Conservation (phyloP, 805 yeast species). For the Wickerhamomyces bovis region DNA sequence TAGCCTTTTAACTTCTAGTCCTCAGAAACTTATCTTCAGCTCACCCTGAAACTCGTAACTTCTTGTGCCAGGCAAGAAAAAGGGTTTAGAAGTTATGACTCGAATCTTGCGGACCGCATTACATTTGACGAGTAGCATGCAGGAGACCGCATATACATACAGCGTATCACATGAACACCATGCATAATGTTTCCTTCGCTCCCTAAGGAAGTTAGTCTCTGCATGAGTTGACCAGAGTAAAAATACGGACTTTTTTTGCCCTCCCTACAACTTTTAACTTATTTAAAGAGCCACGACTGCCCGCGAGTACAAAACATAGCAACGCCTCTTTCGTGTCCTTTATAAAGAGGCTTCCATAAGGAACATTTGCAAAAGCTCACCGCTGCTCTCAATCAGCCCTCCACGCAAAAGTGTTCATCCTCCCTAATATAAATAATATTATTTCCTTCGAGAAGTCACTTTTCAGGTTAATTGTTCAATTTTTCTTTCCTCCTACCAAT, state of each 20-base stretch:
- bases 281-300: not conserved
- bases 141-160: not conserved
- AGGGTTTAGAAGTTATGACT: not conserved
- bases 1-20: too few species aligned
- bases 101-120: not conserved
- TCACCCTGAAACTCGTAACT: too few species aligned
- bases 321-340: not conserved
- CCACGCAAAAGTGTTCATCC: not conserved
- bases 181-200: not conserved
- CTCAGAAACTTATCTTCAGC: too few species aligned
- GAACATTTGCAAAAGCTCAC: not conserved
- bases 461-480: not conserved
- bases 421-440: not conserved
- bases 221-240: not conserved
- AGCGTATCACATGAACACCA: not conserved
- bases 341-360: not conserved
- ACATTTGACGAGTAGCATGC: not conserved
- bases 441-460: not conserved
- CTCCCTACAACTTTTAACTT: not conserved
- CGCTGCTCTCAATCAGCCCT: not conserved
- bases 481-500: not conserved
- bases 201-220: not conserved
- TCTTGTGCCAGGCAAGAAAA: too few species aligned
- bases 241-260: not conserved
- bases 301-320: not conserved